These are phyloP conservation scores for Mytilinidion resinicola DNA, from an alignment of 495 filamentous ascomycete species.

Conservation along the genomic window DNA sequence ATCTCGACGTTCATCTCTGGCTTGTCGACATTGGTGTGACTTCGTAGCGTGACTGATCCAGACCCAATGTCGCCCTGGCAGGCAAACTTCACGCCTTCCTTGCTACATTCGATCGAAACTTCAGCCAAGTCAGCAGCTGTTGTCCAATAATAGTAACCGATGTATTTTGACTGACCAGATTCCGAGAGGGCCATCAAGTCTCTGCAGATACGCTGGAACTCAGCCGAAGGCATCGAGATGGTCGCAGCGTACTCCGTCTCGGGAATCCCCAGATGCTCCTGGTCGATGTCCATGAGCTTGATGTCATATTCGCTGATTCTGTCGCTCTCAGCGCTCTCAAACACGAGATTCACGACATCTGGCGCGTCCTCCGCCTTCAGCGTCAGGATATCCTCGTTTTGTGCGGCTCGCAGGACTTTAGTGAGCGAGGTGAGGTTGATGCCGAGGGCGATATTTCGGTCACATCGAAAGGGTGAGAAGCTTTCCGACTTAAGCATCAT, in stretches of 20 bases:
- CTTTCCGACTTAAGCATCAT: constrained; percentile 96
- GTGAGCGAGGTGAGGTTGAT: constrained; percentile 95
- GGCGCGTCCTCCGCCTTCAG: constrained; percentile 96
- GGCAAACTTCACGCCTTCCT: constrained; percentile 96
- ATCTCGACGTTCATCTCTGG: constrained; percentile 80
- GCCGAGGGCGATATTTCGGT: constrained; percentile 96
- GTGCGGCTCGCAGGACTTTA: constrained; percentile 91
- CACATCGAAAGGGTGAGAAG: constrained; percentile 96
- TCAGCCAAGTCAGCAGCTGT: background rate
- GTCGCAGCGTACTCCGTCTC: constrained; percentile 96
- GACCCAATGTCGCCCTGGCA: constrained; percentile 93
- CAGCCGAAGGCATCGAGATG: constrained; percentile 76
- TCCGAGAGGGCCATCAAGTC: constrained; percentile 89
- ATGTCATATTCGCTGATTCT: constrained; percentile 96
- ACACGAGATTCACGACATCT: constrained; percentile 89
- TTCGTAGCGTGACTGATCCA: constrained; percentile 84
- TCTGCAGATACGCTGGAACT: constrained; percentile 92
- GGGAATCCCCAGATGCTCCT: constrained; percentile 97
- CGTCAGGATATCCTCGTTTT: constrained; percentile 91
- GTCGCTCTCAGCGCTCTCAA: constrained; percentile 87
- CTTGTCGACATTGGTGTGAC: constrained; percentile 88
- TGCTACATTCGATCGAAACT: constrained; percentile 94
- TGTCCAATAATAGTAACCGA: background rate
- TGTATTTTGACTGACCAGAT: constrained; percentile 58
- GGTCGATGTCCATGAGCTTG: constrained; percentile 99